Base-by-base conservation (phyloP, 1,284 basidiomycete genomes). In the Ganoderma sinense region DNA sequence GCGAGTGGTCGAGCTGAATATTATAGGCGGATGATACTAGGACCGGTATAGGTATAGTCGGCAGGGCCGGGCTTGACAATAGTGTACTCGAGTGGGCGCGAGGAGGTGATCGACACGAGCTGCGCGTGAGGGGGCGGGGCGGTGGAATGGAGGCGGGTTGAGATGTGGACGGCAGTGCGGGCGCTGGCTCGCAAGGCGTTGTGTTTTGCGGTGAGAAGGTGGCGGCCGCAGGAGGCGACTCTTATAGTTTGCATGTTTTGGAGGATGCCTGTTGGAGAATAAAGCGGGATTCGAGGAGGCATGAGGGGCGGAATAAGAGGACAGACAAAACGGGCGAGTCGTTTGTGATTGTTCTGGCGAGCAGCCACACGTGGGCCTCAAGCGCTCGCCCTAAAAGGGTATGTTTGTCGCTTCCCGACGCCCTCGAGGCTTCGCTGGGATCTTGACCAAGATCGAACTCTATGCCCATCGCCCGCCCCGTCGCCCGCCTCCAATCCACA, bases 221-320 rank as follows among this genome's bases (percentile, higher is more conserved):
- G 61, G 51, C 43, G 51, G 36, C 13, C 39, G 26, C 29, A 41
- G 64, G 31, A 31, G 48, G 64, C 31, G 62, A 70, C 73, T 75
- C 76, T 80, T 78, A 80, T 79, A 79, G 66, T 58, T 33, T 31
- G 40, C 74, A 76, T 74, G 75, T 65, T 40, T 20, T 29, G 31
- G 18, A 33, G 26, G 43, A 43, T 66, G 60, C 75, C 75, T 59
- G 69, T 71, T 73, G 48, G 73, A 77, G 78, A 60, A 79, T 73
- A 79, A 77, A 70, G 75, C 68, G 65, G 23, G 16, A 51, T 45
- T 40, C 51, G 64, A 23, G 61, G 36, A 65, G 70, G 67, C 72
- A 74, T 72, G 73, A 60, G 69, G 36, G 63, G 60, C 65, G 75
- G 77, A 73, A 80, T 78, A 80, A 80, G 79, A 77, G 76, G 75